Evolutionary conservation across 1,284 basidiomycete species (phyloP).

Genomic region (Spongispora temasekensis): DNA sequence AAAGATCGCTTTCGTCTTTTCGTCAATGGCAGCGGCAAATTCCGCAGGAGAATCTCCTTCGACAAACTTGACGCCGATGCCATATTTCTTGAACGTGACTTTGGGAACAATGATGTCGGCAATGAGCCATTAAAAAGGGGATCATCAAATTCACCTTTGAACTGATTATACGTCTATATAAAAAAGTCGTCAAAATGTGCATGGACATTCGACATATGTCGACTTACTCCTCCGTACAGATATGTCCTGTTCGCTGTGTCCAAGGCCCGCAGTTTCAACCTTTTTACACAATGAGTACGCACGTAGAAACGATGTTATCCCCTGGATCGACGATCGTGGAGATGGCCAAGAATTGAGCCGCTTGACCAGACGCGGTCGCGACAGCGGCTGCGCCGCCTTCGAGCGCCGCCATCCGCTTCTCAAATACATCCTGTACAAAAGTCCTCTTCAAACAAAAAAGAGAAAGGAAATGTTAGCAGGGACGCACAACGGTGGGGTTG

Average conservation of each 20-base stretch:
- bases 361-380: slow-evolving; percentile 77
- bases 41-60: slow-evolving; percentile 59
- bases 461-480: background rate
- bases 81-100: slow-evolving; percentile 80
- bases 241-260: slow-evolving; percentile 42
- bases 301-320: slow-evolving; percentile 82
- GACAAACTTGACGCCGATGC: slow-evolving; percentile 81
- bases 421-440: slow-evolving; percentile 85
- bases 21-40: slow-evolving; percentile 75
- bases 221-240: slow-evolving; percentile 68
- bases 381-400: slow-evolving; percentile 84
- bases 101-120: background rate
- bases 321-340: slow-evolving; percentile 66
- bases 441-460: background rate
- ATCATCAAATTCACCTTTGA: slow-evolving; percentile 62
- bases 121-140: background rate
- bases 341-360: slow-evolving; percentile 82
- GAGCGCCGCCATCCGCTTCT: slow-evolving; percentile 81
- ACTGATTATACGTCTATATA: slow-evolving; percentile 78
- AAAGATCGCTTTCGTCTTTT: slow-evolving; percentile 76
- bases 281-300: slow-evolving; percentile 23
- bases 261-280: too few relatives aligned
- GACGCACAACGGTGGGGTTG: slow-evolving; percentile 79
- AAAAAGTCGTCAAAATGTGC: background rate
- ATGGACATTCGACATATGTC: slow-evolving; percentile 32